Base-by-base conservation (phyloP, 345 rosid genomes). In the Eutrema japonicum region DNA sequence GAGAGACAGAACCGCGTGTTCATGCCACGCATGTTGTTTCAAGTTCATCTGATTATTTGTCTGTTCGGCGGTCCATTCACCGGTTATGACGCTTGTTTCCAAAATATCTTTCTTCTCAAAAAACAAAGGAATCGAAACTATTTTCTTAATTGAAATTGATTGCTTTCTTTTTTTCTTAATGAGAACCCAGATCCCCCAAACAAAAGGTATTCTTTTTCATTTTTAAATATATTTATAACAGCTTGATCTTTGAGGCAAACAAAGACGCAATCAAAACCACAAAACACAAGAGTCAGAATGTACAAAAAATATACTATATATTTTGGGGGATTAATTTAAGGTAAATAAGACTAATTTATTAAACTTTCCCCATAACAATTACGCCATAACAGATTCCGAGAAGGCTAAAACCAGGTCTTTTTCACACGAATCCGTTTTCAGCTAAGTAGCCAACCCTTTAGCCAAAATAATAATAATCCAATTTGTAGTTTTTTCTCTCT, bases 11-110 rank as follows among this genome's bases (percentile, higher is more conserved):
- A 62, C 70, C 71, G 43, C 11, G n/a, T 42, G 58, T 45, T 72
- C 40, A 66, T 76, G 82, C 74, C 82, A 75, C 79, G 74, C 76
- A 79, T 64, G 79, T 64, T 71, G 42, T 66, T 27, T 45, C 2
- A 9, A 26, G 36, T 63, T 65, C 42, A 10, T 45, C 57, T 12
- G 37, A 38, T 27, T 52, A 47, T 52, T 61, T 58, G 71, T 71
- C 68, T 48, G 61, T 77, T 71, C 12, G 13, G 27, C 37, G 62
- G 62, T 71, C 49, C 62, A 57, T 71, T 30, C 55, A 10, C 74
- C 78, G 71, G 13, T 64, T 36, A 16, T 45, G 74, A 63, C 75
- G 59, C 71, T 55, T 46, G 58, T 69, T 57, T 49, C 4, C 11
- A 2, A 49, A 48, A 48, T 49, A 49, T 57, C 37, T 43, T 57